Percentiles rank a stretch among this genome's conserved stretches.
Conservation (phyloP, 2,329 filamentous ascomycete species). For the Ophiostoma perfectum region DNA sequence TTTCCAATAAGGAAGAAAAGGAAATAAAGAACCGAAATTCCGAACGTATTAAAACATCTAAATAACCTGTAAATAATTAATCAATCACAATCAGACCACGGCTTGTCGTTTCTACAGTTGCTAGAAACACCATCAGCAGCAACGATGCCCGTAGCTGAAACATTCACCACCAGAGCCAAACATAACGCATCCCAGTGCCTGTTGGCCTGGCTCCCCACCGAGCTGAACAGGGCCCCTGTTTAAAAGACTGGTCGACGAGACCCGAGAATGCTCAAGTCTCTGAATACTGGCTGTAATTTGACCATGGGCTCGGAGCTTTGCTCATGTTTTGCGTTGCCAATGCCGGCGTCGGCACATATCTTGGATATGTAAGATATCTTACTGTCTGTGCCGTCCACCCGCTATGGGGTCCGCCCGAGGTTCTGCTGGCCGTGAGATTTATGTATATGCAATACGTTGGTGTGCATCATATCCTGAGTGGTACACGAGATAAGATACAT, state of each 20-base stretch:
- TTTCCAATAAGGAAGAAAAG: no score
- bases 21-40: no score
- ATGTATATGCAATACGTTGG: background rate
- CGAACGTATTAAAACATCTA: no score
- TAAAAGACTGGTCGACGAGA: background rate
- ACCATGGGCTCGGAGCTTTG: background rate
- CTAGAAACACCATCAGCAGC: no score
- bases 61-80: no score
- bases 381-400: background rate
- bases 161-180: no score
- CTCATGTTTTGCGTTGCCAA: background rate
- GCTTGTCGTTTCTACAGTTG: no score
- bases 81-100: no score
- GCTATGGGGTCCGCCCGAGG: slow-evolving; percentile 3
- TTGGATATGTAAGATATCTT: background rate
- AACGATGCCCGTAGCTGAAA: no score
- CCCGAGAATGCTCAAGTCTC: no score
- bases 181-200: no score
- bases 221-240: background rate
- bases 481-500: background rate
- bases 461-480: background rate
- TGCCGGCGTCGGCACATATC: background rate
- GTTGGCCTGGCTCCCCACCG: background rate
- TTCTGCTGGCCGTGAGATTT: background rate
- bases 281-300: no score